Conservation (phyloP, 140 eudicot genomes). For the Cichorium intybus region DNA sequence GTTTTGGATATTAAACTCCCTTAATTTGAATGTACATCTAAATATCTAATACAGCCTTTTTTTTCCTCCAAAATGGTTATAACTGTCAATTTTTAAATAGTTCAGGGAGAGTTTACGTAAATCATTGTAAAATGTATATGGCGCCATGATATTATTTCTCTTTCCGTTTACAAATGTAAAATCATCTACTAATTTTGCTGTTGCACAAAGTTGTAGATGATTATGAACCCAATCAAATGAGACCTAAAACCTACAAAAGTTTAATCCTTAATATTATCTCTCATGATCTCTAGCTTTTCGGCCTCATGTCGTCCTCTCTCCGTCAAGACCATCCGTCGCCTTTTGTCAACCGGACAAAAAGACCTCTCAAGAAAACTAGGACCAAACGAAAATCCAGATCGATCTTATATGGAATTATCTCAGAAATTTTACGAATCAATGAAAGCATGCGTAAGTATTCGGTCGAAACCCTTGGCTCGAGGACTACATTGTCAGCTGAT, state of each 20-base stretch:
- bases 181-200: conserved; percentile 5
- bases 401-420: conserved; percentile 32
- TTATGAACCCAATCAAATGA: conserved; percentile 29
- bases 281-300: conserved; percentile 28
- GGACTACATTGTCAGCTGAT: conserved; percentile 35
- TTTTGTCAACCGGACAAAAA: conserved; percentile 29
- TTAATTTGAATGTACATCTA: no score
- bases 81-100: neutral
- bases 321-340: conserved; percentile 12
- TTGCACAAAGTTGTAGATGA: conserved; percentile 9
- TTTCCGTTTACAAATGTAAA: neutral
- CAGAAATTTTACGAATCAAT: conserved; percentile 37
- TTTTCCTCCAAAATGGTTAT: no score
- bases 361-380: neutral
- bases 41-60: no score
- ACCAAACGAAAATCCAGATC: neutral
- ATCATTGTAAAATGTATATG: neutral
- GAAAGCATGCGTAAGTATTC: conserved; percentile 28
- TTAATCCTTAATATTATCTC: neutral
- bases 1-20: no score
- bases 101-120: neutral
- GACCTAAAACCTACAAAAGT: neutral
- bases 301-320: conserved; percentile 29
- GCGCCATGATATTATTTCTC: neutral
- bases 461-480: conserved; percentile 22